Evolutionary conservation across 2,329 filamentous ascomycete species (phyloP).

Genomic region (Aspergillus tanneri): DNA sequence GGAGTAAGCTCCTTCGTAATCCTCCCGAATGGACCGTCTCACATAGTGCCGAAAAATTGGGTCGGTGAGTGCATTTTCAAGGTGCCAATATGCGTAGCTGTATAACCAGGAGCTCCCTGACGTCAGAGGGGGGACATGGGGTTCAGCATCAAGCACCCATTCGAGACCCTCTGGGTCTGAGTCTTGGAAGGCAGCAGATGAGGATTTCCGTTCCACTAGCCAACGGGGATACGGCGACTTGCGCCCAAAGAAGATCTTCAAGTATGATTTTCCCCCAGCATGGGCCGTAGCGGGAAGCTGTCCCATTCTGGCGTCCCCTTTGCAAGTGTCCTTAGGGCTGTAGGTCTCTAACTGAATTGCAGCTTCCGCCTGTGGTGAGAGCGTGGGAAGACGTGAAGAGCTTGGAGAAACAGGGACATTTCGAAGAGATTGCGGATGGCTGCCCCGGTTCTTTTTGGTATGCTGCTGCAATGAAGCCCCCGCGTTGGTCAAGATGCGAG

Average conservation of each 20-base stretch:
- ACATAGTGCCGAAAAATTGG: slow-evolving; percentile 18
- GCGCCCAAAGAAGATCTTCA: neutral
- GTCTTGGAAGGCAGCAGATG: neutral
- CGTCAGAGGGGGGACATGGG: neutral
- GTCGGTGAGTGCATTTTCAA: slow-evolving; percentile 17
- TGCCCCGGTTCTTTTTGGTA: neutral
- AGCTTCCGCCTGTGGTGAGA: no score
- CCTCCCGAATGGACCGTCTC: slow-evolving; percentile 9
- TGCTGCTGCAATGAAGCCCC: neutral
- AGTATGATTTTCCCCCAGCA: no score
- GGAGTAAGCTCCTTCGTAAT: neutral
- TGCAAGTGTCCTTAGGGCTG: no score
- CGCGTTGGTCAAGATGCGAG: neutral
- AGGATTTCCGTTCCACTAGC: slow-evolving; percentile 7
- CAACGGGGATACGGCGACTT: slow-evolving; percentile 10
- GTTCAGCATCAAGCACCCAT: slow-evolving; percentile 25
- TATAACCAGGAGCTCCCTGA: slow-evolving; percentile 15
- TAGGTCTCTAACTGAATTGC: no score
- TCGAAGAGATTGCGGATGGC: neutral
- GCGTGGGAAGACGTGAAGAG: no score
- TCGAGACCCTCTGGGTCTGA: neutral
- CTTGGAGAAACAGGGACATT: neutral
- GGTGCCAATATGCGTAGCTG: slow-evolving; percentile 22
- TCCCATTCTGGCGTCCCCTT: no score
- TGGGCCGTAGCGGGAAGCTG: no score